Evolutionary conservation across 2,329 filamentous ascomycete species (phyloP), one percentile per base, ranked within the genome.

Genomic region (Aurifilum marmelostoma): DNA sequence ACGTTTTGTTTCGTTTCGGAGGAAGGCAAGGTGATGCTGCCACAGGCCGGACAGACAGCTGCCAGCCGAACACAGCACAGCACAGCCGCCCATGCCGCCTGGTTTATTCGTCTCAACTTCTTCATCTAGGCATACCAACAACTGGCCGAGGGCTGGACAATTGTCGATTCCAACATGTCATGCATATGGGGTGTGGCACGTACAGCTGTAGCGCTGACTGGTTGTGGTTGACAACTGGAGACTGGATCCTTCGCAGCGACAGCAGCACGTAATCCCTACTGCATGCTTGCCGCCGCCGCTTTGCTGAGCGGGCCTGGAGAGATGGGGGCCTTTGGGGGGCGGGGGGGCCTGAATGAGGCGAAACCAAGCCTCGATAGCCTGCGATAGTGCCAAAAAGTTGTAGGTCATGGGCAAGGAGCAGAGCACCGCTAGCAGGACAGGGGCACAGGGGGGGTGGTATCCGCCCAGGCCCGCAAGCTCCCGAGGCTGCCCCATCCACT

Each of bases 301-400:
- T 27, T 21, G 27, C 12, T 32, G 29, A 16, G 56, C 34, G 21
- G 58, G 32, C 32, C 58, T 61, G 34, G 34, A 16, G 58, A 24
- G 54, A 29, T 24, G 54, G n/a, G 14, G 32, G 2, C 5, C 34
- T 9, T 37, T 4, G 21, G 54, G 9, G n/a, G n/a, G 52, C 2
- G 29, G 12, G 27, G 56, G 27, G 16, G 27, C 29, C 29, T 59
- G 24, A 29, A 18, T 34, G 34, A 59, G 56, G 56, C 29, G 34
- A 59, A 59, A 39, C 18, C 32, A 24, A 60, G n/a, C 58, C 58
- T 60, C 32, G 32, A 56, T 18, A 29, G 52, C 52, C 52, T 56
- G 52, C 52, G 24, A 32, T 16, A 18, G 12, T 21, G 21, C 41
- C 41, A 18, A 8, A 8, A 34, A 43, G 16, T 43, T 21, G 41